Evolutionary conservation across 306 rosid genomes (phyloP).

Genomic region (Cucumis cinereus): DNA sequence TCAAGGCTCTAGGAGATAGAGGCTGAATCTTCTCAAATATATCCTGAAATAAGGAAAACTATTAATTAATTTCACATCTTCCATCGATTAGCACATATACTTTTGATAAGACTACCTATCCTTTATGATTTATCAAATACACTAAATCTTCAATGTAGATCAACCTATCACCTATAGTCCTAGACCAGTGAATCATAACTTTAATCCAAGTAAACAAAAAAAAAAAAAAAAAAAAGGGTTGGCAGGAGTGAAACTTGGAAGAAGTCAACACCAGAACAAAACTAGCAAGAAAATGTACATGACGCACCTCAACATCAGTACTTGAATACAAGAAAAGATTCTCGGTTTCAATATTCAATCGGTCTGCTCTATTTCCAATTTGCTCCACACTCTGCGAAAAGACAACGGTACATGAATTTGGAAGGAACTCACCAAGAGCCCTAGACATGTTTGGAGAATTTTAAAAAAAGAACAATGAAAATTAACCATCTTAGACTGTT

Average conservation of each 20-base stretch:
- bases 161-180: background rate
- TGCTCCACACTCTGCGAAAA: conserved; percentile 76
- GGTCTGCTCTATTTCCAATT: conserved; percentile 81
- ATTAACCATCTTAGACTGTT: background rate
- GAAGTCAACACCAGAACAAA: background rate
- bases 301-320: conserved; percentile 78
- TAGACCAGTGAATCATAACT: conserved; percentile 1
- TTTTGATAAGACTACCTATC: background rate
- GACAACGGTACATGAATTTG: conserved; percentile 5
- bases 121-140: background rate
- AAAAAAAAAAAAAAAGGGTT: background rate
- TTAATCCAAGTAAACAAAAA: background rate
- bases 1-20: conserved; percentile 55
- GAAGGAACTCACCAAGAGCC: background rate
- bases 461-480: background rate
- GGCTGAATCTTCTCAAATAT: conserved; percentile 48
- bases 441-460: background rate
- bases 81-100: background rate
- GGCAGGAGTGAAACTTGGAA: background rate
- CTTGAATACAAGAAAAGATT: conserved; percentile 71
- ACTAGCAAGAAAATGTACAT: conserved; percentile 5
- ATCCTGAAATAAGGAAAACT: conserved; percentile 46
- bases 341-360: conserved; percentile 55
- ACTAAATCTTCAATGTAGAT: background rate
- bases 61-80: conserved; percentile 1